Evolutionary conservation across 768 basidiomycete species (phyloP), one percentile per base, ranked within the genome.

Genomic region (Naematelia encephala): DNA sequence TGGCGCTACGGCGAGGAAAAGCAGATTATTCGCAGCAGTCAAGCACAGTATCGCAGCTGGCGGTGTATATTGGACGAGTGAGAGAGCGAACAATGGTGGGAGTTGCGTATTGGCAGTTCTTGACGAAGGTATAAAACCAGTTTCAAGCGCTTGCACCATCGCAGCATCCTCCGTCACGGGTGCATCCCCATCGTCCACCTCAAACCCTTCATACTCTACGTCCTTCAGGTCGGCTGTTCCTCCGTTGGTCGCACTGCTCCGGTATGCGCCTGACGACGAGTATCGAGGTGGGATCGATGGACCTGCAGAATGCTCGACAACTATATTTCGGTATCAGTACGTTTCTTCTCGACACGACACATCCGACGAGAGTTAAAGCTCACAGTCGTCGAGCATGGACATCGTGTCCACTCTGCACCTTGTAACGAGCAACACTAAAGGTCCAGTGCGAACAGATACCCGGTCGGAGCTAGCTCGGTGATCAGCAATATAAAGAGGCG

Each of bases 161-260:
- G 80, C 57, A 77, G 75, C 44, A 29, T 65, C 59, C 52, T 50
- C 60, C 34, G 59, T 62, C 25, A 66, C 61, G 30, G 65, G 67
- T 3, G 82, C 83, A 56, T 82, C 77, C 42, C 70, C 82, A 1
- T 85, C 83, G 19, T 85, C 85, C 21, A 84, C 84, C 76, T 97
- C 92, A 70, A 91, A 97, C 10, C 91, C 92, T 72, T 94, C 88
- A 68, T 88, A 92, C 55, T 87, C 84, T 22, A 92, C 78, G 26
- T 83, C 80, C 5, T 63, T 49, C 14, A 73, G 62, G 21, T 57
- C 69, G 0, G 57, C 44, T 3, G 61, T 63, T 1, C 82, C 52
- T 76, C 78, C 25, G 65, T 44, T 73, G 78, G 75, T 52, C 39
- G 73, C 34, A 75, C 71, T 28, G 30, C 64, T 57, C 26, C 61